Conservation (phyloP, 257 asterid species). For the Lithospermum erythrorhizon region DNA sequence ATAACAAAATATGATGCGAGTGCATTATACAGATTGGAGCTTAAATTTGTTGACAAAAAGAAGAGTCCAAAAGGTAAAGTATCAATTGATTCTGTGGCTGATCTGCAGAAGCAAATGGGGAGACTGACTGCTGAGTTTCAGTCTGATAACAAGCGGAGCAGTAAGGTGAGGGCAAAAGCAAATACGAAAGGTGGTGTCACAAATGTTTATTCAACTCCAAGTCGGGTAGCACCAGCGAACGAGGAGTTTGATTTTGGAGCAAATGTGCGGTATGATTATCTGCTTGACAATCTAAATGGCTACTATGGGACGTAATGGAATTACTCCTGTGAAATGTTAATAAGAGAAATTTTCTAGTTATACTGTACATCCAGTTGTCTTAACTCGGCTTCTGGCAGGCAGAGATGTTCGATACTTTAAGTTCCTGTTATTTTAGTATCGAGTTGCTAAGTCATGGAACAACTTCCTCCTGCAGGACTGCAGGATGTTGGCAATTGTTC, state of each 20-base stretch:
- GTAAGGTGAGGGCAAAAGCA: slow-evolving; percentile 25
- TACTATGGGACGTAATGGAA: slow-evolving; percentile 27
- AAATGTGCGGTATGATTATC: slow-evolving; percentile 38
- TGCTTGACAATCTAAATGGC: slow-evolving; percentile 42
- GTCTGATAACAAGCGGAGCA: slow-evolving; percentile 43
- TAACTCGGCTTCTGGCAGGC: not conserved
- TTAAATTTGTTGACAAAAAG: slow-evolving; percentile 51
- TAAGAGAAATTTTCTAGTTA: slow-evolving; percentile 19
- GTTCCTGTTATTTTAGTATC: not conserved
- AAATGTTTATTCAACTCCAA: slow-evolving; percentile 4
- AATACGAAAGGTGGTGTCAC: slow-evolving; percentile 14
- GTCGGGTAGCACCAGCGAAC: slow-evolving; percentile 18
- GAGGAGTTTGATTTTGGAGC: slow-evolving; percentile 38
- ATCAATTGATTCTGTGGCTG: slow-evolving; percentile 58
- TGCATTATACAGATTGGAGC: slow-evolving; percentile 86
- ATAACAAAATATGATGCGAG: slow-evolving; percentile 48
- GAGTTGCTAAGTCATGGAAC: not conserved
- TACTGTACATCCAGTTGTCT: not conserved
- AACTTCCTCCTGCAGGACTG: not conserved
- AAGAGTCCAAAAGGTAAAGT: slow-evolving; percentile 70
- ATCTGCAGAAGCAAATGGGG: slow-evolving; percentile 86
- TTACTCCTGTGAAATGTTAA: slow-evolving; percentile 10
- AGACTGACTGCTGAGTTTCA: slow-evolving; percentile 71
- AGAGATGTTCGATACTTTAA: slow-evolving; percentile 3
- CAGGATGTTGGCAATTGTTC: not conserved